Base-by-base conservation (phyloP, 495 filamentous ascomycete genomes). In the Lasiosphaeris hirsuta region DNA sequence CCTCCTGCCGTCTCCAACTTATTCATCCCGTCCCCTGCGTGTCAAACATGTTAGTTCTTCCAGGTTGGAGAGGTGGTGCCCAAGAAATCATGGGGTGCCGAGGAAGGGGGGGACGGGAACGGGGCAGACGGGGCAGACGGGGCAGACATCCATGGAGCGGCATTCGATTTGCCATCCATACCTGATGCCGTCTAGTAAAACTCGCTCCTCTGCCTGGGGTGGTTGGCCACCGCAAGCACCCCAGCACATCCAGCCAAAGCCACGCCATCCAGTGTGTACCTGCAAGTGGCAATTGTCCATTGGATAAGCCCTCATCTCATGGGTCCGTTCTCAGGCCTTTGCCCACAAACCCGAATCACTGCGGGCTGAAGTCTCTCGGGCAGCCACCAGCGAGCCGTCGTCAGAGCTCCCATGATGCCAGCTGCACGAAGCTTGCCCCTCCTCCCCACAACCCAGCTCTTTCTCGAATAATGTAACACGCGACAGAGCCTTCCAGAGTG, bases 231-330 rank as follows among this genome's bases (percentile, higher is more conserved):
- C 11, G 2, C 37, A 15, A 6, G 39, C 30, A 30, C 18, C 7
- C 30, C 18, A 10, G n/a, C 23, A 33, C 11, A 33, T 13, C 39
- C 23, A 30, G 23, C 23, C 23, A 30, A 30, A 18, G 38, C 40
- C 39, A 45, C 52, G 52, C 41, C 52, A 55, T 55, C 30, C 6
- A n/a, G 7, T 5, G 33, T 10, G 7, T 55, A 39, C 52, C 52
- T 55, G 19, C 40, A 38, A 45, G 39, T 55, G 39, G 30, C 39
- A 44, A 45, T 14, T 40, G n/a, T 35, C 52, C 13, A 55, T 55
- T 55, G 52, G 51, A 4, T 19, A 10, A 13, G 15, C 18, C 13
- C 17, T 11, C 39, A 23, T 18, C 51, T 33, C 15, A 44, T 44
- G 51, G 9, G 35, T 52, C 36, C 38, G 15, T 52, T 17, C 42